Evolutionary conservation across 192 early-diverging fungal species (phyloP).

Genomic region (Mortierella antarctica): DNA sequence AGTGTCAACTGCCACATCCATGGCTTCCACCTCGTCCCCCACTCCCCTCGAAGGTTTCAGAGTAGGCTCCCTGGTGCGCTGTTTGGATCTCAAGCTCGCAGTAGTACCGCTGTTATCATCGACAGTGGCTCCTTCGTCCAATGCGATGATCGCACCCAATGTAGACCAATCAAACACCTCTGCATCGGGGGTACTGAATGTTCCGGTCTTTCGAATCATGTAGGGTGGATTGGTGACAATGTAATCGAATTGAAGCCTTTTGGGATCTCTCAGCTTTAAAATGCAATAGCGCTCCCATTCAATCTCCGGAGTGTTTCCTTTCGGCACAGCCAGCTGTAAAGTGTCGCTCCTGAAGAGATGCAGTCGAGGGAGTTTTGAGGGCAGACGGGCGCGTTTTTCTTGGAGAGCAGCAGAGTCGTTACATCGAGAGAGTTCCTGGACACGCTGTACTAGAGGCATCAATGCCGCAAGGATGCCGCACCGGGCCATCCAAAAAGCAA

Average conservation of each 20-base stretch:
- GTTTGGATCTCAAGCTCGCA: background rate
- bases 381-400: background rate
- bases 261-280: constrained; percentile 49
- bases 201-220: constrained; percentile 69
- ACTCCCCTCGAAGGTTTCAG: no score
- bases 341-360: constrained; percentile 67
- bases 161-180: constrained; percentile 60
- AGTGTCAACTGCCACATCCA: background rate
- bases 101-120: background rate
- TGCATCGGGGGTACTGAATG: constrained; percentile 60
- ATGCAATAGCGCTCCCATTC: constrained; percentile 59
- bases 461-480: constrained; percentile 62
- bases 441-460: constrained; percentile 58
- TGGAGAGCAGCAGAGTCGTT: background rate
- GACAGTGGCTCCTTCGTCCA: background rate
- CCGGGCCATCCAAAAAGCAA: constrained; percentile 61
- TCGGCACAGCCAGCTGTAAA: constrained; percentile 55
- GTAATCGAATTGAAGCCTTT: constrained; percentile 60
- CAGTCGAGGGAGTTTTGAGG: constrained; percentile 43
- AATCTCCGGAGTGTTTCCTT: constrained; percentile 11
- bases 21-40: no score
- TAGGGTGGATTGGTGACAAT: constrained; percentile 73
- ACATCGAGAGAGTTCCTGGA: constrained; percentile 10
- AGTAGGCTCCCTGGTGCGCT: no score
- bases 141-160: constrained; percentile 31